Base-by-base conservation (phyloP, 331 rosid genomes). In the Stylosanthes scabra region DNA sequence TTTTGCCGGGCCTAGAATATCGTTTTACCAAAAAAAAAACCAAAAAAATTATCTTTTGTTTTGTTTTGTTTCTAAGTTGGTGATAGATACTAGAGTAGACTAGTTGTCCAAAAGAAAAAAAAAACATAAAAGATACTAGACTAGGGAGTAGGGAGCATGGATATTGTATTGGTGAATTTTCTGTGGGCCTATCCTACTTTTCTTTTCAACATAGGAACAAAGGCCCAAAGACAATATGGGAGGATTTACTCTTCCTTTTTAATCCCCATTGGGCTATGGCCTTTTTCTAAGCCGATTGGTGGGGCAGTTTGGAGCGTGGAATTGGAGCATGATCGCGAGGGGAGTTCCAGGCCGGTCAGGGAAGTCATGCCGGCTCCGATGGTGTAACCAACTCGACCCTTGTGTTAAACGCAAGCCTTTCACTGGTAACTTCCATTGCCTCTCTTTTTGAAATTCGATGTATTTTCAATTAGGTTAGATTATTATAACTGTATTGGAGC, bases 331-430 rank as follows among this genome's bases (percentile, higher is more conserved):
- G 83, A 91, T 91, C 67, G 89, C 97, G 3, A 80, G 90, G 11
- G 94, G 92, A 45, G 83, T 90, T 27, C 90, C 92, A 1, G 92
- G 97, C 0, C 72, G 94, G 34, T 90, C 97, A 15, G 91, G 97
- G 20, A 90, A 90, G 86, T 90, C 97, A 5, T 90, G 93, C 85
- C 93, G 96, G 3, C 93, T 90, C 56, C 84, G 96, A 11, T 90
- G 96, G 96, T 90, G 93, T 71, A 90, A 90, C 77, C 97, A 90
- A 81, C 88, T 90, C 8, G 93, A 88, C 71, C 97, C 93, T 15
- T 64, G 71, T 55, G 88, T 90, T 10, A 90, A 88, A 81, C 93
- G 93, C 68, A 90, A 90, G 79, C 94, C 93, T 59, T 90, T 90
- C 41, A 79, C 89, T 28, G 97, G 97, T 89, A 83, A 70, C 41